Conservation (phyloP, 1,139 yeast species). For the Yamadazyma songkhlaensis region DNA sequence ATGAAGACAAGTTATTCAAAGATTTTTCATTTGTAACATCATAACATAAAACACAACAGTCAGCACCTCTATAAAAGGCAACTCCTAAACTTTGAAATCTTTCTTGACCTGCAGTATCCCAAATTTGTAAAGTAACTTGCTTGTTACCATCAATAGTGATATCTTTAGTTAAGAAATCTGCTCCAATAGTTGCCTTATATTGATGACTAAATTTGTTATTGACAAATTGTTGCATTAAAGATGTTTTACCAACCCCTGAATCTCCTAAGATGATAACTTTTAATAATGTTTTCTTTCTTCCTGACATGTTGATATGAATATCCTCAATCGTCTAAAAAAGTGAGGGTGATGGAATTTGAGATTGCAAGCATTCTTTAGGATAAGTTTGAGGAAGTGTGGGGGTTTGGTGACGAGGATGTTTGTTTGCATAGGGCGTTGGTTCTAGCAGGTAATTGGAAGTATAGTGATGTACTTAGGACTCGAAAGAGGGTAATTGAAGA, state of each 20-base stretch:
- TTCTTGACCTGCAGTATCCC: conserved; percentile 99
- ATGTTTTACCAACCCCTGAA: conserved; percentile 97
- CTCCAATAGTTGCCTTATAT: conserved; percentile 97
- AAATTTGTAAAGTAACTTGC: conserved; percentile 79
- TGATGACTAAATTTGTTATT: conserved; percentile 93
- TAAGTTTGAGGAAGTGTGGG: no score
- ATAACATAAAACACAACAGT: conserved; percentile 93
- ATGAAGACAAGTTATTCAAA: conserved; percentile 81
- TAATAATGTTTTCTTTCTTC: conserved; percentile 83
- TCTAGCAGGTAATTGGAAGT: no score
- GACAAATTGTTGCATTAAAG: conserved; percentile 94
- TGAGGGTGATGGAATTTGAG: not conserved
- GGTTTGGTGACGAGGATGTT: no score
- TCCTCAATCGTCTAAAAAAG: conserved; percentile 5
- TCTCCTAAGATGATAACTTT: conserved; percentile 96
- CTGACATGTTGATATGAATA: conserved; percentile 48
- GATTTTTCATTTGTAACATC: conserved; percentile 94
- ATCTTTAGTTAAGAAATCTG: conserved; percentile 93
- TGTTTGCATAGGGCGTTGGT: no score
- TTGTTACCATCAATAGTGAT: conserved; percentile 74
- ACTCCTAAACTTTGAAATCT: conserved; percentile 95
- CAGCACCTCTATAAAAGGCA: conserved; percentile 97
- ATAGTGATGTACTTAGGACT: no score
- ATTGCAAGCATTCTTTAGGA: no score
- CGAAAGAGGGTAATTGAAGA: no score